phyloP scores from a whole-genome alignment of 768 basidiomycete species.

The Tremella mesenterica region DNA sequence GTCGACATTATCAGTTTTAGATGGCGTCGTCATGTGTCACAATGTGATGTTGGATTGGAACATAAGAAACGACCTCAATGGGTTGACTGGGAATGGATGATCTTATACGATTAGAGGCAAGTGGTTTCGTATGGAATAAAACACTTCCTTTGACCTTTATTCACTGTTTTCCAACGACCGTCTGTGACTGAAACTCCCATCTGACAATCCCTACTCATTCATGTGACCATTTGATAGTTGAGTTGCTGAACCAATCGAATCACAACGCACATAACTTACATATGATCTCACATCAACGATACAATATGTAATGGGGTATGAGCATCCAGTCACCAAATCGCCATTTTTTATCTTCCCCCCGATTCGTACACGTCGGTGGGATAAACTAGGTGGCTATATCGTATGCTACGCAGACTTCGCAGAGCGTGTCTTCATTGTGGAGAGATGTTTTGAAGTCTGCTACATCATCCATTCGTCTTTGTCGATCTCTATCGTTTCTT shows the following conservation, averaged over 20 bases:
- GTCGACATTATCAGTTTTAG: conserved; percentile 10
- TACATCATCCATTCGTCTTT: too few species aligned
- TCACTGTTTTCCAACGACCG: background rate
- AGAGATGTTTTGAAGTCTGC: conserved; percentile 1
- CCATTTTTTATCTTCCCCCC: conserved; percentile 26
- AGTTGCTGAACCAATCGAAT: too few species aligned
- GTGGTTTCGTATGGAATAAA: background rate
- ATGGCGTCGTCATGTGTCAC: background rate
- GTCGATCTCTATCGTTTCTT: too few species aligned
- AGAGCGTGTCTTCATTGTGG: background rate
- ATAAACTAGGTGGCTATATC: conserved; percentile 39
- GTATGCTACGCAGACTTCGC: conserved; percentile 1
- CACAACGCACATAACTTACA: too few species aligned
- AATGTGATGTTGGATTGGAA: background rate
- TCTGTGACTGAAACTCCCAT: background rate
- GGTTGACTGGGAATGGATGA: background rate
- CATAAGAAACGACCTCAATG: background rate
- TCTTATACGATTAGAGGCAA: background rate
- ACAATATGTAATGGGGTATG: too few species aligned
- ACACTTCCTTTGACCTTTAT: background rate
- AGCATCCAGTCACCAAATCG: background rate
- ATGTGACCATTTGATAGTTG: too few species aligned
- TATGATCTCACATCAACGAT: too few species aligned
- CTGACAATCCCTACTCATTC: background rate
- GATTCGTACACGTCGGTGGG: conserved; percentile 22